These are phyloP conservation scores for Liriodendron chinense DNA, from an alignment of 164 flowering plant species.

Conservation along the genomic window DNA sequence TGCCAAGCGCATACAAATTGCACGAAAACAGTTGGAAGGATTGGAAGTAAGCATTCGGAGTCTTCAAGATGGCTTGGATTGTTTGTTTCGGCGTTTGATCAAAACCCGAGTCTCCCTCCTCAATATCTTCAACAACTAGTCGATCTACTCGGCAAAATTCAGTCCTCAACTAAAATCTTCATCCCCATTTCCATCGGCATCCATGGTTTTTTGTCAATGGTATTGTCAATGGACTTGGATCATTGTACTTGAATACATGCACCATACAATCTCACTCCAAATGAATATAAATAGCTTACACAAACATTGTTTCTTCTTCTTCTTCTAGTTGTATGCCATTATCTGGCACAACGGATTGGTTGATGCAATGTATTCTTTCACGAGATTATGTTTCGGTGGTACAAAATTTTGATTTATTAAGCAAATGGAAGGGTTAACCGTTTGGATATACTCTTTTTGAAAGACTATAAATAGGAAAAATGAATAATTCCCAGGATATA, in stretches of 20 bases:
- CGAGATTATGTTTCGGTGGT: too few relatives aligned
- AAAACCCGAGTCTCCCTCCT: conserved; percentile 55
- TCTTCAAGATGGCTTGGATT: conserved; percentile 44
- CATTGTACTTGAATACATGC: not conserved
- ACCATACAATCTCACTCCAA: not conserved
- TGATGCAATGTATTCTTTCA: too few relatives aligned
- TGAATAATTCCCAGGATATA: too few relatives aligned
- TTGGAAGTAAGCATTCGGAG: conserved; percentile 43
- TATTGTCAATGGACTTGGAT: not conserved
- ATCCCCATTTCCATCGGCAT: not conserved
- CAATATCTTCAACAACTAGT: conserved; percentile 12
- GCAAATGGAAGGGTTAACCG: too few relatives aligned
- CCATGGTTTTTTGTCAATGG: not conserved
- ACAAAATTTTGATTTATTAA: too few relatives aligned
- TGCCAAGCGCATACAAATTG: conserved; percentile 22
- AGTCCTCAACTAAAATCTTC: not conserved
- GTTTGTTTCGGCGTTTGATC: conserved; percentile 49
- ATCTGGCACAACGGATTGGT: too few relatives aligned
- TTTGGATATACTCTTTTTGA: too few relatives aligned
- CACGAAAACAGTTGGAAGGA: conserved; percentile 43
- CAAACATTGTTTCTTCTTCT: too few relatives aligned
- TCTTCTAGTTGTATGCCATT: too few relatives aligned
- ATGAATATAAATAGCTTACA: not conserved
- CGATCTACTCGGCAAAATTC: not conserved
- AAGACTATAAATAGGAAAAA: too few relatives aligned